Percentiles rank a stretch among this genome's conserved stretches.
These are phyloP conservation scores for Lentinula lateritia DNA, from an alignment of 768 basidiomycete genomes.

Conservation along the genomic window DNA sequence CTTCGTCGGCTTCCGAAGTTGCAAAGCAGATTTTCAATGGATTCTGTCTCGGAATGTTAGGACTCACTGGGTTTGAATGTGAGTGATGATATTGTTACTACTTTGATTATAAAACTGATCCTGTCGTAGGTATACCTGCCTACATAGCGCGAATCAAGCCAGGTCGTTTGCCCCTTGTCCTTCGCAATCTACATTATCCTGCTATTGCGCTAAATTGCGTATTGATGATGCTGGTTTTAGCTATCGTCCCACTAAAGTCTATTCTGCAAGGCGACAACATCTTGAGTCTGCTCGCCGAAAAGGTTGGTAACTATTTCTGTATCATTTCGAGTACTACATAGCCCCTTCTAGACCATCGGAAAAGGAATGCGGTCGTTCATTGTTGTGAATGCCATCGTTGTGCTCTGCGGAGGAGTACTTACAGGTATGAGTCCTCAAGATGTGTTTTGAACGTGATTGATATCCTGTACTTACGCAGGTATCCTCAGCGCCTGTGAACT, in stretches of 20 bases:
- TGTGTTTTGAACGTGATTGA: neutral
- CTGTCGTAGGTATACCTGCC: conserved; percentile 46
- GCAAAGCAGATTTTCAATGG: conserved; percentile 55
- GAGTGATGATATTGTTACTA: conserved; percentile 8
- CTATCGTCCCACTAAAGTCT: conserved; percentile 46
- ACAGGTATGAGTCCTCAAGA: conserved; percentile 36
- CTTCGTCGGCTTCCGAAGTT: conserved; percentile 24
- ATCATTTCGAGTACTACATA: neutral
- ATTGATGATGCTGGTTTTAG: conserved; percentile 57
- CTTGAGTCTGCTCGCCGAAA: conserved; percentile 57
- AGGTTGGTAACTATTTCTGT: conserved; percentile 24
- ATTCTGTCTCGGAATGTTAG: conserved; percentile 65
- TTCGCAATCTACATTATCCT: conserved; percentile 61
- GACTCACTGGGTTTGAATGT: conserved; percentile 72
- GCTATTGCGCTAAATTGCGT: conserved; percentile 49
- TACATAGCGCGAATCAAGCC: conserved; percentile 59
- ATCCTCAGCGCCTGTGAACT: conserved; percentile 57
- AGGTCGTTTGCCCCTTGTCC: conserved; percentile 49
- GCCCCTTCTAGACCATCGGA: conserved; percentile 41
- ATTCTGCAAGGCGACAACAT: conserved; percentile 53
- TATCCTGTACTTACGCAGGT: conserved; percentile 23
- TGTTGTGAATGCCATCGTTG: conserved; percentile 64
- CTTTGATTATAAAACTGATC: neutral
- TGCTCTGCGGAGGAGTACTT: conserved; percentile 67
- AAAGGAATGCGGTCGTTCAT: conserved; percentile 58